phyloP scores from a whole-genome alignment of 495 filamentous ascomycete genomes.

The Talaromyces proteolyticus region DNA sequence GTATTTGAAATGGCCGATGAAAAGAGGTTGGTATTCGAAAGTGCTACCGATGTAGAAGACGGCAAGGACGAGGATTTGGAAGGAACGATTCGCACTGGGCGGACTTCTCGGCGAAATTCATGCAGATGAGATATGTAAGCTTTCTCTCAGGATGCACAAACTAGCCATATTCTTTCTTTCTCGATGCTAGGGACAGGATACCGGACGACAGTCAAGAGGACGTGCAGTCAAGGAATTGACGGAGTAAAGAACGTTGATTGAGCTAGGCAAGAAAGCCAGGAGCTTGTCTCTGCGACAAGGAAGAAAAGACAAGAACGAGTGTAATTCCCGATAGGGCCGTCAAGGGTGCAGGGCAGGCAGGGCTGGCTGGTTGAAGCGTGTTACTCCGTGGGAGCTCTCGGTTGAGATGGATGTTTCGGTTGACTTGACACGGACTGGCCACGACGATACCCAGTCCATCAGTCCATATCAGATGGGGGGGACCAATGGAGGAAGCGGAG shows the following conservation, averaged over 20 bases:
- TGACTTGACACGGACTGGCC: no score
- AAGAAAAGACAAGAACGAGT: neutral
- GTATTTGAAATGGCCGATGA: neutral
- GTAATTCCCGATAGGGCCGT: neutral
- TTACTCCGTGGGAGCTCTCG: neutral
- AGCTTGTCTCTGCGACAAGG: neutral
- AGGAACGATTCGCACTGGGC: neutral
- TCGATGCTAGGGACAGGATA: neutral
- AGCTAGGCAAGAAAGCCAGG: no score
- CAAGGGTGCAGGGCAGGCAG: neutral
- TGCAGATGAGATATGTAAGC: neutral
- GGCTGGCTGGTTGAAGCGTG: neutral
- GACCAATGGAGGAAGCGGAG: neutral
- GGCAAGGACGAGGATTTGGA: neutral
- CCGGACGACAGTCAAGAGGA: neutral
- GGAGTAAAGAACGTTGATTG: no score
- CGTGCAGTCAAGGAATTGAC: neutral
- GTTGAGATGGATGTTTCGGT: neutral
- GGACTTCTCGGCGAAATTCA: neutral
- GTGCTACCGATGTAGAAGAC: neutral
- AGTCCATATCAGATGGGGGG: no score
- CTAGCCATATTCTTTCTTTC: neutral
- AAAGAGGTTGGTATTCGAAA: neutral
- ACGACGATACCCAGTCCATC: no score
- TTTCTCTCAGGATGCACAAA: neutral